Base-by-base conservation (phyloP, 192 early-diverging fungal species). In the Coemansia biformis region DNA sequence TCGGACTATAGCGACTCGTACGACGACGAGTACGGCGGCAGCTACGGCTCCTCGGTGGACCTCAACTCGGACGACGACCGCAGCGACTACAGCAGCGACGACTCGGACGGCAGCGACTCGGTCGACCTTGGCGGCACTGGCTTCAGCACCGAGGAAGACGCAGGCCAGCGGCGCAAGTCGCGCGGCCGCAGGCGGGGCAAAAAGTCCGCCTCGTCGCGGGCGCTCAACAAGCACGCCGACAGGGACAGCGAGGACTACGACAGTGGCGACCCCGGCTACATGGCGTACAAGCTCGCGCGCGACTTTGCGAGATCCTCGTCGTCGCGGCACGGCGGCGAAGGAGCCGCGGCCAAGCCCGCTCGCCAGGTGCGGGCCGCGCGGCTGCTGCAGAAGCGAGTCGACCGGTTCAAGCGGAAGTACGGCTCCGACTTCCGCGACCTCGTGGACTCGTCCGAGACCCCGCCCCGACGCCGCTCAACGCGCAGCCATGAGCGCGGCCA, bases 331-430 rank as follows among this genome's bases (percentile, higher is more conserved):
- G 46, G 30, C 18, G 51, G 34, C 33, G 42, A 43, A 5, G 53
- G 56, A 6, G 61, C 56, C 14, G 57, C 64, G 23, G 15, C 41
- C 4, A 48, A 49, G 37, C 14, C 19, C 22, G 32, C 32, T 52
- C 61, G 57, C 5, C 57, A 72, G 44, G 40, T 30, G 11, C 23
- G 39, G 9, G 68, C 68, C 5, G 53, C 68, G 7, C 48, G 39
- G 16, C n/a, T 41, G 3, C 40, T 72, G 56, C 57, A 47, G 57
- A 64, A 54, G 41, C 61, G 55, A 10, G 61, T 72, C 3, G 55
- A 51, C 22, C 17, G 43, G 44, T 72, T 57, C 41, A 72, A 64
- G 54, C 68, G 44, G 38, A 45, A 60, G 46, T 72, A 53, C 35
- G 62, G 68, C 29, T 19, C 45, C 0, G 49, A 72, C 18, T 35